phyloP scores from a whole-genome alignment of 2,329 filamentous ascomycete genomes.

The Diaporthe amygdali region DNA sequence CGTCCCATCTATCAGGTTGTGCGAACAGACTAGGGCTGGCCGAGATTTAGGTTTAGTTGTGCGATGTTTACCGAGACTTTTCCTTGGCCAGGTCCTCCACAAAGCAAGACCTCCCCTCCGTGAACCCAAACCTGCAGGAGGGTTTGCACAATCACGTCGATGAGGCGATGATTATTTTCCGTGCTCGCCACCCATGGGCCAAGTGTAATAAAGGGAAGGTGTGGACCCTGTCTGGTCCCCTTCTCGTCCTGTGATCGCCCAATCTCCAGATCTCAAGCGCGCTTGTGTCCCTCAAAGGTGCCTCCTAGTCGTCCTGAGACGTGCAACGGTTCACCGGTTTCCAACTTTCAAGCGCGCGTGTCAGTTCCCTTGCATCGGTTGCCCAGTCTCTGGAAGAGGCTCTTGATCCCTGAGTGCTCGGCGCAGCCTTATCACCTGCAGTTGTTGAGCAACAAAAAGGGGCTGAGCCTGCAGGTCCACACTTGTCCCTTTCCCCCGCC shows the following conservation, averaged over 20 bases:
- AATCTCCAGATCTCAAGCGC: background rate
- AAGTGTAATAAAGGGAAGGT: background rate
- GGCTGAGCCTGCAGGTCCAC: background rate
- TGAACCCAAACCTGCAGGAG: background rate
- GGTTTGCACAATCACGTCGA: background rate
- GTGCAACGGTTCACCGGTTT: background rate
- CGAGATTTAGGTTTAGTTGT: background rate
- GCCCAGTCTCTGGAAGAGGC: background rate
- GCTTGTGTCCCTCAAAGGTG: no score
- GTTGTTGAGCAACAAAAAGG: background rate
- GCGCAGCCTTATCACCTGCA: background rate
- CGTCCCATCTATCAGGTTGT: background rate
- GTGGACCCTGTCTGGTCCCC: background rate
- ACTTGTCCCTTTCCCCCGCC: background rate
- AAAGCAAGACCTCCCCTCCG: background rate
- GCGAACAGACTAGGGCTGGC: slow-evolving; percentile 1
- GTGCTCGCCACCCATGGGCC: background rate
- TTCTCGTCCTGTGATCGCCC: background rate
- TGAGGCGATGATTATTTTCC: background rate
- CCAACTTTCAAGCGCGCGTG: background rate
- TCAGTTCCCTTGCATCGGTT: background rate
- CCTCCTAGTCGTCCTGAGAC: background rate
- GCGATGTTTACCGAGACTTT: background rate
- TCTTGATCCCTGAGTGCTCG: background rate
- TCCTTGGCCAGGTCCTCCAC: background rate